Base-by-base conservation (phyloP, 176 grass and related monocot species). In the Paspalum vaginatum region DNA sequence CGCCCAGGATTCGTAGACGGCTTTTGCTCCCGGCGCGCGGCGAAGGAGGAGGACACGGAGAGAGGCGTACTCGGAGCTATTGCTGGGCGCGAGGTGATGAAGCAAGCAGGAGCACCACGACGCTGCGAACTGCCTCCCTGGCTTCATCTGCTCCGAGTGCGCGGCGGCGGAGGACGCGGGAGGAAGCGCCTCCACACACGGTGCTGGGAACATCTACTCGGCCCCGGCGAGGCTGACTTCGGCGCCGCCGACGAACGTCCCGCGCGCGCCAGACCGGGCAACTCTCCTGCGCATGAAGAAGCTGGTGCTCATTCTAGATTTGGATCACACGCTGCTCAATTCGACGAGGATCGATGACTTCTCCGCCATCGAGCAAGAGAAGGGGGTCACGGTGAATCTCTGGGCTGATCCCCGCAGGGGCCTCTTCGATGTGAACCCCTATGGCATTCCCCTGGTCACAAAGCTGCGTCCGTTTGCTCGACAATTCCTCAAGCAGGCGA, bases 311-410 rank as follows among this genome's bases (percentile, higher is more conserved):
- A 57, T 94, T 16, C 65, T 94, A 42, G 92, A 94, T 61, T 69
- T 94, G 77, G 92, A 91, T 8, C 84, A 89, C 71, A 94, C 92
- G n/a, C 73, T 94, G 45, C 74, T 91, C 39, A 87, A 94, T 68
- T 94, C 89, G 15, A 82, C 53, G 52, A 61, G 22, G 7, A 17
- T 89, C 44, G 48, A 16, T 9, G 68, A 87, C 20, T 24, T 94
- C 61, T 82, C 77, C 27, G 20, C 53, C 18, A 81, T 49, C 38
- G 92, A 91, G 78, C 22, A 82, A 42, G 84, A 59, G 84, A 51
- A 74, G 20, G 47, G 68, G 37, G 8, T 83, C 32, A 64, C 21
- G 37, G 5, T 0, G 8, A 2, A 9, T 38, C 8, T 3, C 12
- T 2, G 66, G 85, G 85, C 86, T 60, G 85, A 94, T 53, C 61